phyloP scores from a whole-genome alignment of 192 early-diverging fungal species.

The Backusella mclennaniae region DNA sequence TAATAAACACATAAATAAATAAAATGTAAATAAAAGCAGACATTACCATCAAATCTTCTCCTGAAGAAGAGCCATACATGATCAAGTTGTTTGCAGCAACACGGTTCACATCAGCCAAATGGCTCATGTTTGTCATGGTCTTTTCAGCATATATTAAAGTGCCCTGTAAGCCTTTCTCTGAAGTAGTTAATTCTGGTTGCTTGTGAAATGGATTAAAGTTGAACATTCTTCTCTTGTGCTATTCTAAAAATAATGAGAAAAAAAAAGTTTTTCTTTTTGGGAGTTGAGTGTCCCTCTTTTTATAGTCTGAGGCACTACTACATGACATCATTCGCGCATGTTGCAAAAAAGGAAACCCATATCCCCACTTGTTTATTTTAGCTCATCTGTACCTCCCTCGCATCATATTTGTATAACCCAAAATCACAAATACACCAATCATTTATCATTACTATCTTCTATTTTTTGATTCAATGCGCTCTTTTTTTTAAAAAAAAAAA shows the following conservation, averaged over 20 bases:
- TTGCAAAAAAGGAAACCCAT: not conserved
- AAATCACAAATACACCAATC: not conserved
- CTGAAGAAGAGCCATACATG: constrained; percentile 29
- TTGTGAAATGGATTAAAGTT: constrained; percentile 1
- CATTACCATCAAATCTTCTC: constrained; percentile 36
- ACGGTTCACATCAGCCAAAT: constrained; percentile 23
- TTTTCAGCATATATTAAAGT: not conserved
- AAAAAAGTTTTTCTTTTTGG: not conserved
- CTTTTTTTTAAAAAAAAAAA: not conserved
- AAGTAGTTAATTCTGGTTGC: not conserved
- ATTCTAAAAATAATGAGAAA: not conserved
- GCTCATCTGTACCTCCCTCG: not conserved
- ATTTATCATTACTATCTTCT: not conserved
- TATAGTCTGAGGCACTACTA: not conserved
- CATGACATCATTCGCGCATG: constrained; percentile 6
- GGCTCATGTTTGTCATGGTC: not conserved
- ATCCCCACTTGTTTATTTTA: not conserved
- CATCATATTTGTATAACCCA: not conserved
- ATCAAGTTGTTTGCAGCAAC: constrained; percentile 24
- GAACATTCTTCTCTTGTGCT: not conserved
- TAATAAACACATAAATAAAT: not conserved
- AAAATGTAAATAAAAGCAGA: not conserved
- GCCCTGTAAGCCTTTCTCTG: not conserved
- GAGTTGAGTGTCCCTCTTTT: not conserved
- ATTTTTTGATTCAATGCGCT: not conserved